Evolutionary conservation across 345 rosid species (phyloP), one percentile per base, ranked within the genome.

Genomic region (Eucalyptus erythrocorys): DNA sequence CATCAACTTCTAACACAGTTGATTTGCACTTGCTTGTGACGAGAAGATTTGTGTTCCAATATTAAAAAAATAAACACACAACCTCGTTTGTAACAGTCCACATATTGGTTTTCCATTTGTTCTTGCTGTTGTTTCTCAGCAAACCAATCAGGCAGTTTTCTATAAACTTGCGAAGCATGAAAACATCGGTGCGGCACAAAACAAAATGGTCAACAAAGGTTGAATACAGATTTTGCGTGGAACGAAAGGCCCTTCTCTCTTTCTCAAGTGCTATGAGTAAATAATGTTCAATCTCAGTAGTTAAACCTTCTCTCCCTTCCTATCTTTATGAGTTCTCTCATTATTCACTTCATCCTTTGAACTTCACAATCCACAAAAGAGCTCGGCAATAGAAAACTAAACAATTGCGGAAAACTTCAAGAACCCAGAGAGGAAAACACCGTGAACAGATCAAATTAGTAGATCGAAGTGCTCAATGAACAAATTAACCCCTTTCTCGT

Each of bases 11-110:
- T 26, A 57, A 57, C 64, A 57, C 64, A 57, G n/a, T 26, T 24
- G n/a, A 5, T 57, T 3, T 5, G n/a, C 64, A 57, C 64, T 57
- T 5, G 64, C n/a, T 57, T 26, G 15, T 57, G 64, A 5, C 26
- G 3, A 26, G 0, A 57, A 26, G n/a, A 26, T 5, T 5, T 5
- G 24, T 0, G 13, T 55, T 55, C 61, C 12, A 24, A 55, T 1
- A 55, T 55, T 57, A 24, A 3, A 1, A 55, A 22, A 8, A 48
- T n/a, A n/a, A 55, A 55, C 9, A 51, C 9, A 55, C 6, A 55
- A 55, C 61, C 61, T 55, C 30, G 3, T 4, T 55, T 3, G 12
- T 2, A 55, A 22, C 5, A 4, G 13, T 55, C 30, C 61, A 55
- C 61, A 4, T 22, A 2, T 55, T 55, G 27, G 61, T 55, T 24